Percentiles rank a stretch among this genome's conserved stretches.
phyloP scores from a whole-genome alignment of 2,329 filamentous ascomycete species.

The Cladorrhinum sp. region DNA sequence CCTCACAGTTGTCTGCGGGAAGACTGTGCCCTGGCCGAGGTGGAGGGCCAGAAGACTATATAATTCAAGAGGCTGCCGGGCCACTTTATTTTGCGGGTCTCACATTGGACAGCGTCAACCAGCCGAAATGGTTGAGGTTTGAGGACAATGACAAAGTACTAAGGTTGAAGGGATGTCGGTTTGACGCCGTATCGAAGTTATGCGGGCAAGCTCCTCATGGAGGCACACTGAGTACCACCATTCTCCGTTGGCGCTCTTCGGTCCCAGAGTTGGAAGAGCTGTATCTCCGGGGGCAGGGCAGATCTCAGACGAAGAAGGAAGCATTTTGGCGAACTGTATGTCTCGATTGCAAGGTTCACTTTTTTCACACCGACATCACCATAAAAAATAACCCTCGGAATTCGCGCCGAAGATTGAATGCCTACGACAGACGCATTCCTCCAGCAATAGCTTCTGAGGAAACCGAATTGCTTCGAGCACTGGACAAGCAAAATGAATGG shows the following conservation, averaged over 20 bases:
- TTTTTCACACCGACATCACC: neutral
- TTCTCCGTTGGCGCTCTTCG: neutral
- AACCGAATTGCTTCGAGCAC: neutral
- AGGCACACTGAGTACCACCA: neutral
- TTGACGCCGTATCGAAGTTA: neutral
- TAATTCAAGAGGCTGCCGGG: neutral
- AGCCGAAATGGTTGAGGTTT: neutral
- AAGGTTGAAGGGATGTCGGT: neutral
- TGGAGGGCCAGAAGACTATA: neutral
- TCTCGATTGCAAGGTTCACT: neutral
- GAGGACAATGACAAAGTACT: neutral
- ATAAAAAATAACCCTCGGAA: neutral
- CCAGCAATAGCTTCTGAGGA: neutral
- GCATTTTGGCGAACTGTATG: neutral
- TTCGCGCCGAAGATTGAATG: neutral
- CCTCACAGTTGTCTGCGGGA: neutral
- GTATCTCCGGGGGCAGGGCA: neutral
- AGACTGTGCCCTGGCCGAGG: neutral
- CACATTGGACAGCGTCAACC: neutral
- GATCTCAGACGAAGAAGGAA: neutral
- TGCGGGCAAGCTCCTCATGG: neutral
- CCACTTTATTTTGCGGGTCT: neutral
- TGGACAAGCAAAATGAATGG: neutral
- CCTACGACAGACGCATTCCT: neutral
- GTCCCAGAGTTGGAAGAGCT: neutral